Base-by-base conservation (phyloP, 345 rosid species). In the Eucalyptus polybractea region DNA sequence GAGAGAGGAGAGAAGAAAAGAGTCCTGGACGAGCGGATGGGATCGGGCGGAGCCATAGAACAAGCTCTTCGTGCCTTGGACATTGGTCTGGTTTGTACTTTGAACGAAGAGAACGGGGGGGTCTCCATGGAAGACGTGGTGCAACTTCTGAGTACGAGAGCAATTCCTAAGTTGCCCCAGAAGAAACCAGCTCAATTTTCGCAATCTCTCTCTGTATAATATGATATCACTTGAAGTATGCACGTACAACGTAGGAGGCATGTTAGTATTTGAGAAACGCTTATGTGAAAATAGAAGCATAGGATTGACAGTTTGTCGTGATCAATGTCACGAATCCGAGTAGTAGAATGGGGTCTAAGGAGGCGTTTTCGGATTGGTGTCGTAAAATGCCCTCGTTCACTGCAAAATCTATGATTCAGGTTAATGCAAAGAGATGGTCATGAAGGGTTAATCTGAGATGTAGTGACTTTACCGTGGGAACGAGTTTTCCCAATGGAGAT, bases 121-220 rank as follows among this genome's bases (percentile, higher is more conserved):
- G 67, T 90, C 19, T 65, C 90, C 17, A 91, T 91, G 88, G 92
- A 86, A 31, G 90, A 89, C 50, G 92, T 87, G 62, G 44, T 25
- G 44, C 90, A 62, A 15, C 72, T 90, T 29, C 85, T 89, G 88
- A 51, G 65, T 86, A 87, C 54, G 72, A 89, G 67, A 13, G 90
- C 54, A 56, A 53, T 89, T 81, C 90, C 80, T 2, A 45, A 29
- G 25, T 69, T 90, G 88, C 81, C 92, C 31, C 60, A 67, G 27
- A 83, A 56, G 85, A 51, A 89, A 83, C 86, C 89, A 25, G 86
- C 86, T n/a, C 47, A 89, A 33, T 47, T 67, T 24, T 29, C 19
- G 29, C n/a, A 19, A 86, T 86, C 62, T 86, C 44, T 86, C 62
- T 40, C 47, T 76, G 47, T 76, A 4, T 40, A 21, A 21, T 76